Evolutionary conservation across 2,329 filamentous ascomycete genomes (phyloP).

Genomic region (Pseudopithomyces maydicus): DNA sequence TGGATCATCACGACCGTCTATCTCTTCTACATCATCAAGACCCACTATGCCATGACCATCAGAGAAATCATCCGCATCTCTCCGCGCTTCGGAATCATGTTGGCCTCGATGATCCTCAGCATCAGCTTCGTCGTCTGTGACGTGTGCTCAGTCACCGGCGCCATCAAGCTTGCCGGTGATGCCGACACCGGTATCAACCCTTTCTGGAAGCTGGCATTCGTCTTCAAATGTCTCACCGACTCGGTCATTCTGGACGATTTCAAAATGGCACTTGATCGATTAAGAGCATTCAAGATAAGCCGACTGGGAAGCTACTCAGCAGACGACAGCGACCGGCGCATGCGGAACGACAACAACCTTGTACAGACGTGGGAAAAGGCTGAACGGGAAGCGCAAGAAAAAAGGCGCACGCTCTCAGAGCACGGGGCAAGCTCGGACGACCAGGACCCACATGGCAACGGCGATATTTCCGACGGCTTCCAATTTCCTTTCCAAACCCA

Average conservation of each 20-base stretch:
- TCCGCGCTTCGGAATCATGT: slow-evolving; percentile 67
- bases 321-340: slow-evolving; percentile 41
- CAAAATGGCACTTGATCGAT: slow-evolving; percentile 61
- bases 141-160: slow-evolving; percentile 62
- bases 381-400: slow-evolving; percentile 32
- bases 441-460: neutral
- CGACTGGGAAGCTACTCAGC: slow-evolving; percentile 44
- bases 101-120: slow-evolving; percentile 64
- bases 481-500: neutral
- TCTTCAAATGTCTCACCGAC: slow-evolving; percentile 72
- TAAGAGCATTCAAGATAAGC: slow-evolving; percentile 52
- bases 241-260: slow-evolving; percentile 71
- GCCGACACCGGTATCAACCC: slow-evolving; percentile 66
- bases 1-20: slow-evolving; percentile 67
- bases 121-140: slow-evolving; percentile 67
- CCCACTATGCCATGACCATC: slow-evolving; percentile 63
- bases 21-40: slow-evolving; percentile 67
- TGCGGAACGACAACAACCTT: slow-evolving; percentile 33
- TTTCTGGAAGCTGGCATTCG: slow-evolving; percentile 68
- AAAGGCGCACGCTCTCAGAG: neutral
- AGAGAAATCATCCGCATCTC: slow-evolving; percentile 64
- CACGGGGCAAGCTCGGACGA: neutral
- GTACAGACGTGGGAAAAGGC: slow-evolving; percentile 42
- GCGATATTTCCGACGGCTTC: neutral
- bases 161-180: slow-evolving; percentile 44